Percentiles rank a stretch among this genome's conserved stretches.
These are phyloP conservation scores for Nemania serpens DNA, from an alignment of 2,329 filamentous ascomycete species.

Conservation along the genomic window DNA sequence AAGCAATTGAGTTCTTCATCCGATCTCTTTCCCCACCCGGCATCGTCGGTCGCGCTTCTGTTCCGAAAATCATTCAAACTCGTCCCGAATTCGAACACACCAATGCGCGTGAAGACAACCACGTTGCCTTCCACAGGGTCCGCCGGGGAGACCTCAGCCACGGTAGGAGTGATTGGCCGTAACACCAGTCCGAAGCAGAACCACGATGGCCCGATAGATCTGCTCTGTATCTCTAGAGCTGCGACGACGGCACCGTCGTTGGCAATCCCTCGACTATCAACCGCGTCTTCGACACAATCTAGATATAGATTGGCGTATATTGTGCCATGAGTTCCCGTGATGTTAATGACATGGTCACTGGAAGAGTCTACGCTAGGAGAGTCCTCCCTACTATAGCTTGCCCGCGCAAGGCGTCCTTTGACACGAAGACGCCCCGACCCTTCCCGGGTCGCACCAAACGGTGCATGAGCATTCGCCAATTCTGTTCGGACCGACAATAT, in stretches of 20 bases:
- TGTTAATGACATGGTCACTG: no score
- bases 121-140: no score
- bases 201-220: not conserved
- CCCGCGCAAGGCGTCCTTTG: not conserved
- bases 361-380: no score
- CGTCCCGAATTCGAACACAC: no score
- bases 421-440: not conserved
- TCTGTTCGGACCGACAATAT: not conserved
- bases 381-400: not conserved
- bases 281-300: no score
- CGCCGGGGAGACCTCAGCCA: no score
- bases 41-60: not conserved
- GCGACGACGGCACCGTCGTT: no score
- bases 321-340: no score
- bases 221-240: not conserved
- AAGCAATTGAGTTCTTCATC: not conserved
- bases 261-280: no score
- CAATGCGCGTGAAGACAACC: no score
- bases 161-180: not conserved
- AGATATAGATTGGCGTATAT: no score
- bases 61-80: no score
- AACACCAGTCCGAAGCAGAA: not conserved
- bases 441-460: not conserved
- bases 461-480: not conserved
- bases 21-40: not conserved